Base-by-base conservation (phyloP, 768 basidiomycete species). In the Mycena rosella region DNA sequence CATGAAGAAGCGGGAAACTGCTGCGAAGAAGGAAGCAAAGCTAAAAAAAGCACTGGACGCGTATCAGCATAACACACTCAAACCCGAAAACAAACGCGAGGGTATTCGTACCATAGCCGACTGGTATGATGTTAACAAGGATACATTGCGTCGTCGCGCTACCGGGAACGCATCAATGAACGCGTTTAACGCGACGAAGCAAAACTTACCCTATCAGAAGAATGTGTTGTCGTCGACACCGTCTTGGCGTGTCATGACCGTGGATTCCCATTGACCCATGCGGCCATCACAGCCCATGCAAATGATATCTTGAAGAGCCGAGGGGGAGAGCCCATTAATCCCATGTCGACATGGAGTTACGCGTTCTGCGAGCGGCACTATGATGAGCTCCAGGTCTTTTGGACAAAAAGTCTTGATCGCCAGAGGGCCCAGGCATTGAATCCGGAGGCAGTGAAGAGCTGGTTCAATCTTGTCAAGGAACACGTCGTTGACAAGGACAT, bases 141-240 rank as follows among this genome's bases (percentile, higher is more conserved):
- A n/a, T n/a, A n/a, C n/a, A n/a, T n/a, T n/a, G n/a, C n/a, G n/a
- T n/a, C n/a, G n/a, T n/a, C n/a, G n/a, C n/a, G n/a, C n/a, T n/a
- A n/a, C n/a, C n/a, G n/a, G n/a, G n/a, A n/a, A n/a, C n/a, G n/a
- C n/a, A n/a, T 40, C 38, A 40, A 40, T 40, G 3, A 13, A 14
- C n/a, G 45, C 5, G 3, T 47, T 47, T 47, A 47, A 47, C 45
- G 45, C 45, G 45, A 5, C 45, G 5, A 47, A 47, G 45, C 45
- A 47, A 47, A 47, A 26, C 45, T 47, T 15, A 47, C 45, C 45
- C 45, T 3, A 11, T 44, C 67, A 2, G 72, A 79, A 55, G 80
- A 81, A 68, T 61, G 51, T 10, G 70, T 74, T 3, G 69, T 83
- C 22, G 76, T 78, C 2, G 68, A 80, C 24, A 75, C 73, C 53